These are phyloP conservation scores for Oldenlandia corymbosa DNA, from an alignment of 257 asterid genomes.

Conservation along the genomic window DNA sequence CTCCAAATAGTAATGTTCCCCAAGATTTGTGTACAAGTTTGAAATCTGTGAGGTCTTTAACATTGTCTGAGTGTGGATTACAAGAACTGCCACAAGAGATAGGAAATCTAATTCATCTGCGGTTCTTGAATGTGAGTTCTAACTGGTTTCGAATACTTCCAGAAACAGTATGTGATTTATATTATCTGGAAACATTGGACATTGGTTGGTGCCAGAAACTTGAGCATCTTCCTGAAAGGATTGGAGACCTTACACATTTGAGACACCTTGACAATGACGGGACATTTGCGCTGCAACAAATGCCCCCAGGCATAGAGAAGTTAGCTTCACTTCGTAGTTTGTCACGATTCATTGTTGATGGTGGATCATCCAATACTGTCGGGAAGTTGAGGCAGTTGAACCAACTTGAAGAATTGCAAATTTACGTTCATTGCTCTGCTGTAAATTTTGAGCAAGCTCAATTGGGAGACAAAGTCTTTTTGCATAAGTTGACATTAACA, in stretches of 20 bases:
- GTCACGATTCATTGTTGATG: neutral
- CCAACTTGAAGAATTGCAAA: no score
- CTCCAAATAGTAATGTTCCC: no score
- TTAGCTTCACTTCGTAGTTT: neutral
- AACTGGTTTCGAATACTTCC: neutral
- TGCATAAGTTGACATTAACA: neutral
- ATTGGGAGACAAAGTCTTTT: no score
- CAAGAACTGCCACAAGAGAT: constrained; percentile 1
- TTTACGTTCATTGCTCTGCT: no score
- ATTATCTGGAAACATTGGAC: neutral
- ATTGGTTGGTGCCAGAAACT: neutral
- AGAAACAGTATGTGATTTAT: neutral
- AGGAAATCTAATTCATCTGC: neutral
- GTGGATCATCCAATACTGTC: neutral
- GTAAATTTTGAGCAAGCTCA: no score
- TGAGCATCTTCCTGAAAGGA: neutral
- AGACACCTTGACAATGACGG: neutral
- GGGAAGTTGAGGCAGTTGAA: neutral
- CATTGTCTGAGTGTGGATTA: neutral
- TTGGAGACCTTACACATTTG: neutral
- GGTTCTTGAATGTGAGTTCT: neutral
- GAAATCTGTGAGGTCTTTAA: constrained; percentile 1
- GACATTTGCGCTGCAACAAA: neutral
- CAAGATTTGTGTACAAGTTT: neutral
- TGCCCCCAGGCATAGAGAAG: neutral